Evolutionary conservation across 257 asterid species (phyloP), one percentile per base, ranked within the genome.

Genomic region (Ilex asprella): DNA sequence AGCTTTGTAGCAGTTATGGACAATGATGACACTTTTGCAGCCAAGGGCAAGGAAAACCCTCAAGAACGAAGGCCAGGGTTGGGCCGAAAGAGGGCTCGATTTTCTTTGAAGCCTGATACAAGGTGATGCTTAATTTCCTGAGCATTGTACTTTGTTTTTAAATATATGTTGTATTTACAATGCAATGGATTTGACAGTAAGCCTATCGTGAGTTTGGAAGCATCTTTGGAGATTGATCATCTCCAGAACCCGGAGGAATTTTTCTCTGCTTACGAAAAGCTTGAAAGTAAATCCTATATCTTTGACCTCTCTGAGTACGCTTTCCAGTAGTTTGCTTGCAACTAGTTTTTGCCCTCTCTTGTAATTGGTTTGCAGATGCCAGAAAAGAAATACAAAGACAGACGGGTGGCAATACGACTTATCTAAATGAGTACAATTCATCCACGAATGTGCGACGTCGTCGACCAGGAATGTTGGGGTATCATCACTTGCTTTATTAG

Each of bases 391-490:
- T 93, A 70, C 78, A 69, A n/a, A 93, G 75, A 64, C 95, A 69
- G 67, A 64, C 66, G 69, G 97, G 96, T 76, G 78, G 62, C 27
- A 51, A 44, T 68, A 39, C 21, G 39, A 73, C 76, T 64, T 74
- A 67, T 65, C 39, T 66, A 60, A 67, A 71, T 64, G 70, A 62
- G 61, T 59, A 59, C 60, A 68, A 71, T 69, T 82, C 85, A 61
- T 68, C 79, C 21, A 60, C 64, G 35, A 76, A 54, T 56, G 69
- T 61, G 64, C 85, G 85, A 55, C 75, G 30, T 31, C 94, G 85
- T 57, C 78, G 91, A 62, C 90, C 78, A 53, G 87, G 94, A 62
- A 76, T 93, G 67, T 82, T 84, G 71, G 94, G 97, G 96, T 82
- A 87, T 50, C 56, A 30, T 49, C 56, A 15, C 55, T 39, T 27